Evolutionary conservation across 225 moss, liverwort and hornwort genomes (phyloP).

Genomic region (Bryoerythrophyllum caledonicum): DNA sequence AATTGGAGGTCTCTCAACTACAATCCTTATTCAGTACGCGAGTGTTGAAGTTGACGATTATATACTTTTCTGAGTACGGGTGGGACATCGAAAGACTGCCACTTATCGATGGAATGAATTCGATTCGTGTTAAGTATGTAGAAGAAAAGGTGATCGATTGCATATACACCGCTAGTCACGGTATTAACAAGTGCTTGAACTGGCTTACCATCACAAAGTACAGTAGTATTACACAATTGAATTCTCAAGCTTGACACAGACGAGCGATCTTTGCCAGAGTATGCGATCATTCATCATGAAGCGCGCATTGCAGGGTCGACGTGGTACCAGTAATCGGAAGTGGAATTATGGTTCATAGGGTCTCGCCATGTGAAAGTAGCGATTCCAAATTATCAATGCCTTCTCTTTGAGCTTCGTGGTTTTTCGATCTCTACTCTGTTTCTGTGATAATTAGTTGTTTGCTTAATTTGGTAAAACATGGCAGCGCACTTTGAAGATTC

Average conservation of each 20-base stretch:
- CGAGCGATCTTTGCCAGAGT: neutral
- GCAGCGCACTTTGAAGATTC: too few relatives aligned
- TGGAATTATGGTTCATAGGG: conserved; percentile 29
- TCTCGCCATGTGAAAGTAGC: conserved; percentile 30
- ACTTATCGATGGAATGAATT: neutral
- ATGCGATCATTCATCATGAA: neutral
- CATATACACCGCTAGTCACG: conserved; percentile 2
- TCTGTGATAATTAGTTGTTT: too few relatives aligned
- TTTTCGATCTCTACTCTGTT: too few relatives aligned
- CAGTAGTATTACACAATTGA: neutral
- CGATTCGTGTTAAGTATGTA: neutral
- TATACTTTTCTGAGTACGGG: neutral
- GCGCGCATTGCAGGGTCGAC: conserved; percentile 16
- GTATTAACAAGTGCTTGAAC: neutral
- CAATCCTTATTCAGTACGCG: too few relatives aligned
- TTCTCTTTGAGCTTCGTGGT: too few relatives aligned
- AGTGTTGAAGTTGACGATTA: too few relatives aligned
- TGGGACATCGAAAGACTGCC: too few relatives aligned
- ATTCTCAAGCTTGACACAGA: neutral
- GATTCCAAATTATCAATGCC: too few relatives aligned
- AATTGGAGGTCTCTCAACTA: too few relatives aligned
- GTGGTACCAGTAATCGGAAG: conserved; percentile 33
- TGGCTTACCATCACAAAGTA: neutral
- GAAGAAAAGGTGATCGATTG: neutral
- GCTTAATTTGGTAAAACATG: too few relatives aligned